These are phyloP conservation scores for Biscogniauxia marginata DNA, from an alignment of 2,329 filamentous ascomycete species.

Conservation along the genomic window DNA sequence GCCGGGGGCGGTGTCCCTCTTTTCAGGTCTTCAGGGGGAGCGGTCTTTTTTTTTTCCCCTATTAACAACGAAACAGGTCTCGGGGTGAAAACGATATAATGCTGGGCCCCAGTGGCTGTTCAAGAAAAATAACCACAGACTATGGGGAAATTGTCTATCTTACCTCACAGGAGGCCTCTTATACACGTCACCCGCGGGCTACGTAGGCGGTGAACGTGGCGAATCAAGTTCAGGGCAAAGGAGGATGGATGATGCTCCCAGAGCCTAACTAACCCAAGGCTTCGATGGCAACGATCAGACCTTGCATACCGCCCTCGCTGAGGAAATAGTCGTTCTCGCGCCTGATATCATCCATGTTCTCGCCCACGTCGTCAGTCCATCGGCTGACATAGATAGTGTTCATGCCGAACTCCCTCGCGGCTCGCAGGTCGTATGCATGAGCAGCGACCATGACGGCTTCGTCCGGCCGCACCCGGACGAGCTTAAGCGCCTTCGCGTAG, in stretches of 20 bases:
- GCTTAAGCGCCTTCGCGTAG: constrained; percentile 44
- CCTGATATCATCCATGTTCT: constrained; percentile 42
- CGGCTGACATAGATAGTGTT: constrained; percentile 51
- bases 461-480: constrained; percentile 44
- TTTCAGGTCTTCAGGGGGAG: background rate
- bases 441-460: constrained; percentile 53
- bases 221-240: background rate
- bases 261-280: constrained; percentile 8
- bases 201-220: background rate
- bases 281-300: constrained; percentile 11
- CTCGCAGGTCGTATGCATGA: constrained; percentile 53
- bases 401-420: constrained; percentile 47
- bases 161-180: constrained; percentile 15
- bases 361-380: constrained; percentile 52
- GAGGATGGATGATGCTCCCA: background rate
- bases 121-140: background rate
- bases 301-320: constrained; percentile 14
- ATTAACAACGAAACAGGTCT: background rate
- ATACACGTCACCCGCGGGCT: constrained; percentile 15
- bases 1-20: background rate
- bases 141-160: constrained; percentile 2
- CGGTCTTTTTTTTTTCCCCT: background rate
- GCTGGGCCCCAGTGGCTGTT: background rate
- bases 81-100: background rate
- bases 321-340: constrained; percentile 39